Evolutionary conservation across 257 asterid genomes (phyloP).

Genomic region (Nicotiana attenuata): DNA sequence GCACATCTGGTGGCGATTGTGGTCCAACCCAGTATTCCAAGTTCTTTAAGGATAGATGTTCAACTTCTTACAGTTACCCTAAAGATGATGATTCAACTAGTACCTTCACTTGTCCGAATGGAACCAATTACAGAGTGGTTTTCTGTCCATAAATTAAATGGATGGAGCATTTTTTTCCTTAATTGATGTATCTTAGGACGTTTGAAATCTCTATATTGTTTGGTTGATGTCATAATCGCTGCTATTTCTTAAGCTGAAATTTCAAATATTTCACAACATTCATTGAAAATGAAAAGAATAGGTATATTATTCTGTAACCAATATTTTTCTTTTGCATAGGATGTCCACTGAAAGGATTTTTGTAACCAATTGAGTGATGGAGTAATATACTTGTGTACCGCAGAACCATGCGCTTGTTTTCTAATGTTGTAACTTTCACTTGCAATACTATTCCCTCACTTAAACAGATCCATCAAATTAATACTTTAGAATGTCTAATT

Average conservation of each 20-base stretch:
- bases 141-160: conserved; percentile 31
- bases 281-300: background rate
- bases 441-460: background rate
- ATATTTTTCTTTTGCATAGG: no score
- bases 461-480: no score
- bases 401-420: background rate
- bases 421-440: background rate
- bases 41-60: conserved; percentile 42
- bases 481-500: no score
- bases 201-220: background rate
- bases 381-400: background rate
- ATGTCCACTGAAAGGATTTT: no score
- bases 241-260: background rate
- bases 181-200: background rate
- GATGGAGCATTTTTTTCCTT: background rate
- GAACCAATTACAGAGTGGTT: conserved; percentile 40
- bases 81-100: conserved; percentile 40
- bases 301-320: background rate
- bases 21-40: conserved; percentile 27
- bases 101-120: conserved; percentile 42
- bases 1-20: conserved; percentile 29
- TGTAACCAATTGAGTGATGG: no score
- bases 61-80: conserved; percentile 41
- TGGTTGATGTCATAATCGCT: background rate
- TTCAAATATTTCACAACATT: background rate